Evolutionary conservation across 2,329 filamentous ascomycete genomes (phyloP), one percentile per base, ranked within the genome.

Genomic region (Scytalidium sp.): DNA sequence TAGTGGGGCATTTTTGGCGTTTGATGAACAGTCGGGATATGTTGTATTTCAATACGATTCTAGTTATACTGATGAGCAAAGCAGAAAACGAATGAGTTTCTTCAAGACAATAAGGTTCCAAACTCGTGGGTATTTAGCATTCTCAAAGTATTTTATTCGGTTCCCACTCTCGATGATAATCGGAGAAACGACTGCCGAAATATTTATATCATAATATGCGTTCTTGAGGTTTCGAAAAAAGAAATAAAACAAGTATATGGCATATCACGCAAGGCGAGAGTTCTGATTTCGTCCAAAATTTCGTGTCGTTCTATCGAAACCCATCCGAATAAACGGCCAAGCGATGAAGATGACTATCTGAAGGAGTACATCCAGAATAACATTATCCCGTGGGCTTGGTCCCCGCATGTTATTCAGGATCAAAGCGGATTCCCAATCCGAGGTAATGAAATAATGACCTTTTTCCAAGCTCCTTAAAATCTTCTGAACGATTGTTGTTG

Each of bases 351-450:
- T 47, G 36, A 53, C 23, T 19, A 52, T 13, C 3, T 36, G 46
- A 13, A 46, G 25, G 7, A 52, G 25, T 5, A 49, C 15, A 25
- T 53, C 50, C 15, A 46, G 29, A 25, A 53, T n/a, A 10, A 44
- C 40, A 44, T 47, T 45, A n/a, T 53, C 50, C 27, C 47, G 19
- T 20, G 50, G 50, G 29, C 50, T 53, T 11, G 50, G 47, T 9
- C 50, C 50, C 10, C 50, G 43, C 50, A 50, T 53, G 20, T 53
- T 53, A 20, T 53, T 53, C 43, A 53, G 23, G 29, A 53, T 32
- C 40, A 53, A 50, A 7, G 40, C 40, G 19, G 43, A n/a, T 20
- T 50, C 47, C 47, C 32, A 43, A 27, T 53, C 50, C 20, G 44
- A 43, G 7, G 47, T 50, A 23, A 53, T 50, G 2, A 29, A 50